Evolutionary conservation across 768 basidiomycete genomes (phyloP), one percentile per base, ranked within the genome.

Genomic region (Psilocybe subaeruginosa): DNA sequence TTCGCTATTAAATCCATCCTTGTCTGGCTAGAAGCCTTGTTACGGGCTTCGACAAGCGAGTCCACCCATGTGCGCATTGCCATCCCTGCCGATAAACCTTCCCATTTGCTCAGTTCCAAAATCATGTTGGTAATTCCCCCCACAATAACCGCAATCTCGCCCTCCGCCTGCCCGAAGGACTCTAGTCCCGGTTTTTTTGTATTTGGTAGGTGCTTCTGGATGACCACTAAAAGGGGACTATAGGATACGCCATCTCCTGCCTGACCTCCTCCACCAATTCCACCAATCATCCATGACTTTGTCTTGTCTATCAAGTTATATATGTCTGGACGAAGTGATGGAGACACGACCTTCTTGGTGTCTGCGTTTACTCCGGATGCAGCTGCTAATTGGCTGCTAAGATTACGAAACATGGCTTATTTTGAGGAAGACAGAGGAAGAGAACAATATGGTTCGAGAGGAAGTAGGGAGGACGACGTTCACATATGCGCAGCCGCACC

Each of bases 231-330:
- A 52, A 84, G 74, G 47, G 79, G 64, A 33, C 77, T 74, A 62
- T 80, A 82, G 30, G 82, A 81, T 50, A 85, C 78, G 4, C 83
- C 83, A 59, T 85, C 85, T 8, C 84, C 83, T n/a, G 83, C 79
- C 56, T 80, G 78, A 43, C 41, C 41, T 14, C 41, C 41, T 14
- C 73, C 68, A 14, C 68, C 71, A 3, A 69, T 64, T 23, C 73
- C 71, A 2, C 80, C 78, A 46, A 75, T 58, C 23, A 81, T 66
- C 84, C 85, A 85, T 11, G 75, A 66, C 66, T 81, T 83, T 31
- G 72, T 65, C 63, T 74, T 78, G 66, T 84, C 84, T 39, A 84
- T 72, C 8, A 79, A 73, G 39, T 72, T 74, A 66, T 85, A 85
- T 53, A 84, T 78, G 69, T 85, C 83, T 3, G 77, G 67, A 39